Conservation (phyloP, 2,329 filamentous ascomycete species). For the Penicillium corylophilum region DNA sequence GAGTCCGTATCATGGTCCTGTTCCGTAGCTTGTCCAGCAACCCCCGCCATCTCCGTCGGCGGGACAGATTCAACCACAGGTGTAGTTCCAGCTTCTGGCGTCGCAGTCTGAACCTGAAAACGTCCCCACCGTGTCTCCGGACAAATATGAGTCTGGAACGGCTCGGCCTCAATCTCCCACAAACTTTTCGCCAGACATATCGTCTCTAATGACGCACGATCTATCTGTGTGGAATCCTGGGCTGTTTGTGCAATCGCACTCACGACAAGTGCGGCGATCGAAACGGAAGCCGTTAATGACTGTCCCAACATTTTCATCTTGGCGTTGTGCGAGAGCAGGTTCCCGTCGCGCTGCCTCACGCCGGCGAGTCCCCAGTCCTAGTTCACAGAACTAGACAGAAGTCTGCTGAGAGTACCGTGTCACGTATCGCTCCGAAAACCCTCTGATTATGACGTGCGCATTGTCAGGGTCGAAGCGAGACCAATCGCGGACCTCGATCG, state of each 20-base stretch:
- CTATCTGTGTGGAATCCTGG: constrained; percentile 1
- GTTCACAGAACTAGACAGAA: background rate
- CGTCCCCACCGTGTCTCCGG: constrained; percentile 13
- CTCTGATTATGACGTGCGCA: constrained; percentile 15
- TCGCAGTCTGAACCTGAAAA: background rate
- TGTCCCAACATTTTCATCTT: constrained; percentile 21
- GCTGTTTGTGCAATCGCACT: constrained; percentile 2
- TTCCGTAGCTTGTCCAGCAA: constrained; percentile 1
- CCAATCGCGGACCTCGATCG: constrained; percentile 10
- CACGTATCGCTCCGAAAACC: background rate
- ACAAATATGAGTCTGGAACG: constrained; percentile 17
- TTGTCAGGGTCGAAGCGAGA: constrained; percentile 13
- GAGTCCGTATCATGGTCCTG: constrained; percentile 61
- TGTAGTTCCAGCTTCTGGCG: background rate
- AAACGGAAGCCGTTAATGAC: constrained; percentile 7
- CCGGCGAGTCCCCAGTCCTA: too few species aligned
- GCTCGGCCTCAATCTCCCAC: constrained; percentile 16
- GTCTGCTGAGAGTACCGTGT: background rate
- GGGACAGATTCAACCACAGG: constrained; percentile 2
- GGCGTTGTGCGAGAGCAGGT: background rate
- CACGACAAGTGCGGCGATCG: constrained; percentile 7
- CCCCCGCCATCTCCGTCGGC: background rate
- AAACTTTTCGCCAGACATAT: constrained; percentile 13
- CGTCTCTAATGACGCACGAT: background rate
- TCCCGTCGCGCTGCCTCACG: background rate